These are phyloP conservation scores for Termitomyces sp. DNA, from an alignment of 768 basidiomycete genomes.

Conservation along the genomic window DNA sequence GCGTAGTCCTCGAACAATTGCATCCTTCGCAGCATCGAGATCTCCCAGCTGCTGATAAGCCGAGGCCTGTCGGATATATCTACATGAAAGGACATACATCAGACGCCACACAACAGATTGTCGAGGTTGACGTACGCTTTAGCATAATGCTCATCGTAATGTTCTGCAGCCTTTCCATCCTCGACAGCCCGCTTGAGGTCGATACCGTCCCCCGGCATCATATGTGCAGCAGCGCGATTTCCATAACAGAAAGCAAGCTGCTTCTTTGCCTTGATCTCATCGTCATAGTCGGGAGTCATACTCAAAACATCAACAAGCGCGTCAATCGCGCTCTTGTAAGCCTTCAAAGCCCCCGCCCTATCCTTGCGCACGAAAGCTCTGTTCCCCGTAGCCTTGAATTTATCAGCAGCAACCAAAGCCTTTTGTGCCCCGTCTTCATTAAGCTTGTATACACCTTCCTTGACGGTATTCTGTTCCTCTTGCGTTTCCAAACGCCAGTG, in stretches of 20 bases:
- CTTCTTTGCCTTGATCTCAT: conserved; percentile 20
- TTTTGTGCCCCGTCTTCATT: conserved; percentile 22
- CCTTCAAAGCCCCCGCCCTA: conserved; percentile 21
- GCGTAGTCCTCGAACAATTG: conserved; percentile 21
- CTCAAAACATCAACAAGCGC: conserved; percentile 19
- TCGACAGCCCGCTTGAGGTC: conserved; percentile 27
- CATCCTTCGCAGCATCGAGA: conserved; percentile 20
- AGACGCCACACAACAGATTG: neutral
- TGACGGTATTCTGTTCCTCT: conserved; percentile 26
- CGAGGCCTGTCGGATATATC: conserved; percentile 30
- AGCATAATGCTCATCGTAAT: conserved; percentile 22
- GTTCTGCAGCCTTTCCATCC: conserved; percentile 26
- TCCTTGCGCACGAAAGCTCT: conserved; percentile 23
- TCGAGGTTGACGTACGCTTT: conserved; percentile 24
- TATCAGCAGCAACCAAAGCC: conserved; percentile 21
- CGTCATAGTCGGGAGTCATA: conserved; percentile 22
- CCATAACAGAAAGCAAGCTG: conserved; percentile 26
- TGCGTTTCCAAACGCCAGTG: conserved; percentile 30
- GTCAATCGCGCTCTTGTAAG: conserved; percentile 27
- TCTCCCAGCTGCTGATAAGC: conserved; percentile 21
- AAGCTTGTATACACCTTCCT: conserved; percentile 23
- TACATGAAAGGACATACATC: conserved; percentile 5
- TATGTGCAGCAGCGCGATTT: conserved; percentile 29
- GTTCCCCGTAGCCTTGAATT: conserved; percentile 22
- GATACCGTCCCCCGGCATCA: conserved; percentile 23